Base-by-base conservation (phyloP, 164 flowering plant species). In the Sextonia rubra region DNA sequence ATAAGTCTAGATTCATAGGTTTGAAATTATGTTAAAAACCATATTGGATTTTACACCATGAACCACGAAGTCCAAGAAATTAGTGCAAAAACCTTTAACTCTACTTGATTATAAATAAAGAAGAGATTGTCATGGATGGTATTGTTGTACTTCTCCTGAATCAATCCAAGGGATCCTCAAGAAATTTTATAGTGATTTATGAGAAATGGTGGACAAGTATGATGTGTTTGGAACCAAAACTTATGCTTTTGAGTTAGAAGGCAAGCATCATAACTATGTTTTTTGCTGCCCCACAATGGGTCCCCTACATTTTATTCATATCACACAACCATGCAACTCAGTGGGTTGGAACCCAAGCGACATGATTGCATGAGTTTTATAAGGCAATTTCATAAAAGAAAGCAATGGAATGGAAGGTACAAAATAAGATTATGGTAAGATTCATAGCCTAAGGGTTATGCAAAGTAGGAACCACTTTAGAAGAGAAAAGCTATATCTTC, bases 361-460 rank as follows among this genome's bases (percentile, higher is more conserved):
- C 44, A 64, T 64, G 67, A 64, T 64, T 12, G 18, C 67, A 27
- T 64, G 67, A 64, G 9, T 25, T 25, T 12, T 64, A 2, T 25
- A 12, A 20, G 25, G 64, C 24, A 61, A 61, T 61, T 61, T 61
- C 5, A 55, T n/a, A 69, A 66, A 48, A 66, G 75, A 52, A 55
- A 62, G 58, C 8, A 78, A 78, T 47, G 70, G 69, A 70, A 30
- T 68, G 73, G 69, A 77, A 74, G 64, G 66, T 66, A 70, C 61
- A 76, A 80, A 73, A 64, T 62, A 65, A 74, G 76, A 80, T 76
- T 82, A 82, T 77, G 81, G 82, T 74, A 67, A 79, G 84, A 85
- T 86, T 81, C 88, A 85, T 80, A 83, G 86, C 92, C 86, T 86
- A 82, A 81, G 86, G 70, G 66, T 74, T 77, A 82, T 82, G 88